Base-by-base conservation (phyloP, 2,329 filamentous ascomycete genomes). In the Clonostachys rosea region DNA sequence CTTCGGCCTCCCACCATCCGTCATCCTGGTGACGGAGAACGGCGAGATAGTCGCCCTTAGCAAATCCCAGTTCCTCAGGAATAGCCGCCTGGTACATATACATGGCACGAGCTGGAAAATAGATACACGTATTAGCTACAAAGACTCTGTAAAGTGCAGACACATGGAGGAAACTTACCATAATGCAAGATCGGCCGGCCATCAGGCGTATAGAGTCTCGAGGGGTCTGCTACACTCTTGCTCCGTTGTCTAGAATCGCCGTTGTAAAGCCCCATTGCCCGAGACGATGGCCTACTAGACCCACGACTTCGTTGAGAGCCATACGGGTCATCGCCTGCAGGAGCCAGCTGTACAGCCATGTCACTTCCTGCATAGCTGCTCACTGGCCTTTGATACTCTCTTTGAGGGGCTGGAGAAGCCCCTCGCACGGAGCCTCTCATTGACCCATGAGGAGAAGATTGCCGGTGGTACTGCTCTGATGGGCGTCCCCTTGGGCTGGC, bases 1-100 rank as follows among this genome's bases (percentile, higher is more conserved):
- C 82, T 66, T 96, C 92, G 12, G 95, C 95, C 71, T 99, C 94
- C 94, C 95, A 99, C 94, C 94, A 99, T 17, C 94, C 94, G 62
- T 99, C 94, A 63, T 99, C 94, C 68, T 99, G 94, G 59, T 95
- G 83, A 50, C 91, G 80, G 42, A 96, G 74, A 13, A 99, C 84
- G 3, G 92, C 90, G 13, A 99, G 75, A 49, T 92, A 83, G 61
- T 99, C 95, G 43, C 91, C 91, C 71, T 99, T 99, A 42, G 78
- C 76, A 66, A 99, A 99, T 13, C 87, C 87, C 17, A 99, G 73
- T 68, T 99, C 95, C 63, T 97, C 94, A 0, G 92, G 90, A 49
- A 99, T 99, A 18, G 91, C 92, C 3, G 94, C 91, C 60, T 87
- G 84, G 66, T 99, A 99, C 73, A 89, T 84, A 67, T 97, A 99